phyloP scores from a whole-genome alignment of 83 land plant genomes.

The Diphasiastrum complanatum region DNA sequence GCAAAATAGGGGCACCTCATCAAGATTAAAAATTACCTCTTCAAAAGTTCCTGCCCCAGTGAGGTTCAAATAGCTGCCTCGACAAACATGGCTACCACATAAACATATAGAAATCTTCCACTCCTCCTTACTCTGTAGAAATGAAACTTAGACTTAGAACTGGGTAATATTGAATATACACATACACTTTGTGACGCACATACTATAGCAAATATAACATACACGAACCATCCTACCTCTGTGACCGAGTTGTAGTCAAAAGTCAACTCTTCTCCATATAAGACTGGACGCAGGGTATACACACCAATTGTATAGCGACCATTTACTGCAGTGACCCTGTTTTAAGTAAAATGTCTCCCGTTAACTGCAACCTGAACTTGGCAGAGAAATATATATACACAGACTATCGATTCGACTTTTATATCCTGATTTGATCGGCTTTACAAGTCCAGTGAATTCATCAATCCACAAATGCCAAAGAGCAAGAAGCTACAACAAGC shows the following conservation, averaged over 20 bases:
- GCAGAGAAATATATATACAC: no score
- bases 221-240: constrained; percentile 47
- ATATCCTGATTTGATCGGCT: no score
- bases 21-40: constrained; percentile 45
- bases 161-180: no score
- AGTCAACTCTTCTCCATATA: constrained; percentile 91
- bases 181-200: no score
- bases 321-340: constrained; percentile 95
- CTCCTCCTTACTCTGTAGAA: constrained; percentile 92
- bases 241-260: constrained; percentile 97
- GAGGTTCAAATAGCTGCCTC: constrained; percentile 91
- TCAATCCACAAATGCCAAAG: no score
- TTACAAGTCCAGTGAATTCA: no score
- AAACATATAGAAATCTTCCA: constrained; percentile 89
- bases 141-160: no score
- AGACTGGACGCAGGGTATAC: constrained; percentile 69
- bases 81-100: constrained; percentile 90
- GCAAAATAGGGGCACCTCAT: not conserved
- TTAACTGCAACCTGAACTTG: no score
- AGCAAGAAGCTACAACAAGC: no score
- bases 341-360: no score
- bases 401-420: no score
- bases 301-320: constrained; percentile 97
- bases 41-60: constrained; percentile 80
- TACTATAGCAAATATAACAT: no score